Base-by-base conservation (phyloP, 2,329 filamentous ascomycete genomes). In the Ophiostoma angusticollis region DNA sequence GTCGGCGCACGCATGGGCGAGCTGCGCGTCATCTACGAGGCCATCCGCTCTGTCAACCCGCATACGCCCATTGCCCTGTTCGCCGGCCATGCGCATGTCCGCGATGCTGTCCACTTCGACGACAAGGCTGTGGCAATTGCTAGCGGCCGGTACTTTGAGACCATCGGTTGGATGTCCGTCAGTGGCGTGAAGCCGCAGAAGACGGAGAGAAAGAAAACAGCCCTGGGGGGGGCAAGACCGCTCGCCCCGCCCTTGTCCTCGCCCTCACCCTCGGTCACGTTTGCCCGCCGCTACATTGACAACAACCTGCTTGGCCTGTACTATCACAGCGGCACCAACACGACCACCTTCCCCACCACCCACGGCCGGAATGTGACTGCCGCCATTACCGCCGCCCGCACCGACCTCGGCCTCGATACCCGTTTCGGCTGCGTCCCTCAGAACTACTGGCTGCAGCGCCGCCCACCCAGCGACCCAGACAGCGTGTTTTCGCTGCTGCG, bases 71-170 rank as follows among this genome's bases (percentile, higher is more conserved):
- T 96, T 41, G 81, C 84, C 44, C 86, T 95, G 59, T 91, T 96
- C 45, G 89, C 84, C 8, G 89, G 89, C 0, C 89, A 96, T 53
- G 77, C 77, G 1, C 89, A 96, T 54, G 84, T 95, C 33, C 78
- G 89, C 8, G 86, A 95, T 54, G 84, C 84, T 49, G 74, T 74
- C 29, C 74, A 71, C 43, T 95, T 84, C 51, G 89, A 95, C 57
- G 70, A 72, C 28, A 78, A 76, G 39, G 76, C 87, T 0, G 78
- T 82, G 45, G 87, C 80, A 1, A 65, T 96, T 5, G 86, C 86
- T 29, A 91, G 84, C 49, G 89, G 89, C 4, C 74, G 89, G 1
- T 96, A 95, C 58, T 81, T 95, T 66, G 89, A 96, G 63, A 95
- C 89, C 0, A 79, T 96, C 35, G 89, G 89, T 2, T 96, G 91